Base-by-base conservation (phyloP, 257 asterid species). In the Hygrophila difformis region DNA sequence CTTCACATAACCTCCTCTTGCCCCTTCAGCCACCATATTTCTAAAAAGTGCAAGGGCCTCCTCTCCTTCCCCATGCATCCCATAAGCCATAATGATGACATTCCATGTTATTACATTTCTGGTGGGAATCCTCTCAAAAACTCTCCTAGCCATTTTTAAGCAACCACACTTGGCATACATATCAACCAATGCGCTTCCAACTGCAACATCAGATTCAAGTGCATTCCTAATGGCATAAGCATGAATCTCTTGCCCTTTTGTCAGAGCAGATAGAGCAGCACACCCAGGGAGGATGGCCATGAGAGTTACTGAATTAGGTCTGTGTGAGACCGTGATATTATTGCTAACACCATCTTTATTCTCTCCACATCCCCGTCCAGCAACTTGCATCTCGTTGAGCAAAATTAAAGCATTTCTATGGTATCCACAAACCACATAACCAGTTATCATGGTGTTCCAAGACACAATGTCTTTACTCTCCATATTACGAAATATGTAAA, bases 101-200 rank as follows among this genome's bases (percentile, higher is more conserved):
- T 87, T 87, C 94, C 94, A 87, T 31, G 97, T 77, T 58, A 87
- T 83, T 35, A 70, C 83, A 55, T 87, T 87, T 69, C 68, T 73
- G 20, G 29, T 42, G 42, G 73, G 79, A 78, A 87, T 69, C 24
- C 64, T 60, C 39, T 79, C 78, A 17, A 87, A 87, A 49, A 87
- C 78, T 56, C 71, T 65, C 23, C 73, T 71, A 34, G 97, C 77
- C 62, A 73, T 57, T 38, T 49, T 47, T 56, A 87, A 64, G 73
- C 91, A 83, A 57, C 97, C 97, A 24, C 87, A 87, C 57, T 87
- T 87, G 36, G 87, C 93, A 41, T 87, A 83, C 94, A 79, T 80
- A 66, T 87, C 97, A 49, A 77, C 81, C 74, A 83, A 55, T 39
- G 97, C 97, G 55, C 94, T 87, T 47, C 93, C 91, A 37, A 83